Evolutionary conservation across 345 rosid species (phyloP).

Genomic region (Pistacia vera): DNA sequence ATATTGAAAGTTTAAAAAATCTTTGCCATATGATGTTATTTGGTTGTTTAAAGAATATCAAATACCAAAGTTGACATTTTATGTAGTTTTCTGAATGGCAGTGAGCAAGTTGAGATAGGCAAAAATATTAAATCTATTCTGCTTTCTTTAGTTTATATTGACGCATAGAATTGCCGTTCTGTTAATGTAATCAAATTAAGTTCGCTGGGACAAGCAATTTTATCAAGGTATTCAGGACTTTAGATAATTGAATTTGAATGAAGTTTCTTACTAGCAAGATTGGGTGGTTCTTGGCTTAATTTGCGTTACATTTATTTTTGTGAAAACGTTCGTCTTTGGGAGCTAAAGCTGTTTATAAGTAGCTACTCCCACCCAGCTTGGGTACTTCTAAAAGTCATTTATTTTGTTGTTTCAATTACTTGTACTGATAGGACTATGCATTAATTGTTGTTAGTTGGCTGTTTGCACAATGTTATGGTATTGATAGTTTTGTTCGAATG

Average conservation of each 20-base stretch:
- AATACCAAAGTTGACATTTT: too few species aligned
- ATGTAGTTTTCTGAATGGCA: too few species aligned
- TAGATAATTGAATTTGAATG: too few species aligned
- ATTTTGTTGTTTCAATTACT: not conserved
- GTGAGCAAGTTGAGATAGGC: too few species aligned
- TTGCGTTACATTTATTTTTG: not conserved
- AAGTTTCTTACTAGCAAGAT: too few species aligned
- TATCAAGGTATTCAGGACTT: too few species aligned
- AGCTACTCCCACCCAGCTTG: not conserved
- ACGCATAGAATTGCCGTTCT: too few species aligned
- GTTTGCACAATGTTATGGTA: not conserved
- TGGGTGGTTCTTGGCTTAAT: not conserved
- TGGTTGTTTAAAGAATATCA: too few species aligned
- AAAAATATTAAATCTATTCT: too few species aligned
- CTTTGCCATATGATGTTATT: not conserved
- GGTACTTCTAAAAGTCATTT: not conserved
- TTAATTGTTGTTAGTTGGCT: not conserved
- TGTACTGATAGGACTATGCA: not conserved
- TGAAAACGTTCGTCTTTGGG: not conserved
- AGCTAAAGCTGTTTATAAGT: not conserved
- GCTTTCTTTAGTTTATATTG: too few species aligned
- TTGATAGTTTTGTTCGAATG: constrained; percentile 6
- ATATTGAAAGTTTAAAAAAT: not conserved
- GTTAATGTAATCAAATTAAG: too few species aligned
- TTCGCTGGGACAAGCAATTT: too few species aligned